A percentile compares a stretch with the other conserved stretches of the same genome.
These are phyloP conservation scores for Arthrobotrys musiformis DNA, from an alignment of 2,329 filamentous ascomycete genomes.

Conservation along the genomic window DNA sequence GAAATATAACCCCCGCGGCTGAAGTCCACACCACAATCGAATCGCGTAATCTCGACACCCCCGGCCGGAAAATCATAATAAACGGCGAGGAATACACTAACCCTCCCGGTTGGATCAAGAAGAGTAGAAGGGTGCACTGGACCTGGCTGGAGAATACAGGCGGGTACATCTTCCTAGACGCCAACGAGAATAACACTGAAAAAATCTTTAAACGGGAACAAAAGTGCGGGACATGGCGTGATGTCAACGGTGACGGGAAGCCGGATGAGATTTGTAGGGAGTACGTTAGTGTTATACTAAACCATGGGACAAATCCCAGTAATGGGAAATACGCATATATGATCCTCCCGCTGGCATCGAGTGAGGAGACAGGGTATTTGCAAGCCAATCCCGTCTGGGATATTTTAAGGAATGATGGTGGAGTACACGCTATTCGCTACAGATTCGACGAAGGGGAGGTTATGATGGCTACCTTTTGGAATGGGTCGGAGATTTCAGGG, in stretches of 20 bases:
- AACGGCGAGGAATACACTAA: conserved; percentile 16
- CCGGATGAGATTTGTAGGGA: conserved; percentile 26
- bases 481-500: conserved; percentile 15
- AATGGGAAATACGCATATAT: conserved; percentile 42
- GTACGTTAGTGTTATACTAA: conserved; percentile 33
- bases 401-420: conserved; percentile 19
- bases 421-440: conserved; percentile 29
- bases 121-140: conserved; percentile 17
- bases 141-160: conserved; percentile 44
- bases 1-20: neutral
- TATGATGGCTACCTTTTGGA: conserved; percentile 50
- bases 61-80: conserved; percentile 2
- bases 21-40: conserved; percentile 47
- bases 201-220: conserved; percentile 16
- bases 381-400: conserved; percentile 8
- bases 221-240: conserved; percentile 32
- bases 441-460: conserved; percentile 24
- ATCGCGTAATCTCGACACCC: conserved; percentile 26
- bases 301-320: conserved; percentile 31
- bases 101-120: neutral
- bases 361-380: conserved; percentile 13
- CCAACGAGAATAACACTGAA: neutral
- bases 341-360: conserved; percentile 34
- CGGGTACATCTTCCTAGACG: conserved; percentile 53
- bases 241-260: conserved; percentile 18